Base-by-base conservation (phyloP, 805 yeast species). In the Candida rishiriensis region DNA sequence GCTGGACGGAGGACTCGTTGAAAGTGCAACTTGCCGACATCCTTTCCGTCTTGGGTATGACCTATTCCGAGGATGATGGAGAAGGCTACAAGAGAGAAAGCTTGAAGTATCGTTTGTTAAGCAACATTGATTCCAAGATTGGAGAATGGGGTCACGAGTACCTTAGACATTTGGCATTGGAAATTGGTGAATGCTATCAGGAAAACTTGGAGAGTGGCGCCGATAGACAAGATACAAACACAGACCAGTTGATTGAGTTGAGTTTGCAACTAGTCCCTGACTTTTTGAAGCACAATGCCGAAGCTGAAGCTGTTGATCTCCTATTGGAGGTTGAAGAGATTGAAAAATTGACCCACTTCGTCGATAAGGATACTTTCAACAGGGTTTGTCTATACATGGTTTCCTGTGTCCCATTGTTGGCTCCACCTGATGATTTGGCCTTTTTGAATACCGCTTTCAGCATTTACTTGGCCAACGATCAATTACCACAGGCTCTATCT, bases 141-240 rank as follows among this genome's bases (percentile, higher is more conserved):
- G 82, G 83, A 41, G 85, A 82, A 57, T 93, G 99, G 99, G 99
- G 99, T 37, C 98, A 93, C 64, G 99, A 93, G 68, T 93, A 93
- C 64, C 80, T 91, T 58, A 89, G 99, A 61, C 98, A 93, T 68
- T 74, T 93, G 58, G 95, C 99, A 2, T 71, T 93, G 48, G 97
- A 93, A 68, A 88, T 93, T 55, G 98, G 99, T 48, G 91, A 85
- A 60, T 86, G 85, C 42, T 86, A 81, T 64, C 83, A 79, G 54
- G 81, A 75, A 28, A 71, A 58, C 38, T 46, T 64, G 41, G 68
- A 60, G 36, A 45, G 43, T 32, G 56, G 55, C 6, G 34, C 43
- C 21, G 37, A 36, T 36, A 53, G 47, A 39, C 54, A 51, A 16
- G 57, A 49, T 53, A 61, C 50, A 48, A 46, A 51, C 39, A 41